A percentile compares a stretch with the other conserved stretches of the same genome.
phyloP scores from a whole-genome alignment of 495 filamentous ascomycete species.

The Penicillium nucicola region DNA sequence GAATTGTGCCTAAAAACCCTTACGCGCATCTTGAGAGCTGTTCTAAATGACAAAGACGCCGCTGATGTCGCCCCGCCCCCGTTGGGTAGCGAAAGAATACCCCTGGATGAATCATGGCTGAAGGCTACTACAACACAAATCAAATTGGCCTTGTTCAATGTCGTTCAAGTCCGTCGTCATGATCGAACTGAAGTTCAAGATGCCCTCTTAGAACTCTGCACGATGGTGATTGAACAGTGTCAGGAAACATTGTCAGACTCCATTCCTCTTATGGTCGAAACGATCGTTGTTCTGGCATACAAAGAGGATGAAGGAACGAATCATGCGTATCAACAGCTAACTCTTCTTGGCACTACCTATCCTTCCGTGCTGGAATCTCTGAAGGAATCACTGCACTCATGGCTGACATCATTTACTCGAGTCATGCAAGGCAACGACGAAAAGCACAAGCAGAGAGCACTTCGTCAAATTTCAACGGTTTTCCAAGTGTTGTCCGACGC shows the following conservation, averaged over 20 bases:
- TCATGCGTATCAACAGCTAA: constrained; percentile 44
- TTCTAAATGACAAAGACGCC: constrained; percentile 58
- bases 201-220: constrained; percentile 66
- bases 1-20: constrained; percentile 59
- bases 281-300: constrained; percentile 68
- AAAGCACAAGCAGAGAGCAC: constrained; percentile 62
- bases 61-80: constrained; percentile 12
- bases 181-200: constrained; percentile 66
- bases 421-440: constrained; percentile 86
- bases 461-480: constrained; percentile 70
- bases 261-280: constrained; percentile 72
- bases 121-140: constrained; percentile 78
- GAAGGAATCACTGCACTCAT: constrained; percentile 71
- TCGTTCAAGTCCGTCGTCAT: constrained; percentile 75
- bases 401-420: constrained; percentile 76
- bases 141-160: constrained; percentile 76
- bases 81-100: constrained; percentile 33
- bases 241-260: constrained; percentile 68
- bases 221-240: constrained; percentile 73
- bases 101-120: constrained; percentile 65
- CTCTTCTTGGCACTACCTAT: constrained; percentile 61
- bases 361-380: constrained; percentile 61
- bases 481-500: constrained; percentile 65
- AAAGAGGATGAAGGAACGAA: constrained; percentile 40
- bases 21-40: constrained; percentile 53